Conservation (phyloP, 73 alveolate genomes). For the Symbiodinium pilosum region DNA sequence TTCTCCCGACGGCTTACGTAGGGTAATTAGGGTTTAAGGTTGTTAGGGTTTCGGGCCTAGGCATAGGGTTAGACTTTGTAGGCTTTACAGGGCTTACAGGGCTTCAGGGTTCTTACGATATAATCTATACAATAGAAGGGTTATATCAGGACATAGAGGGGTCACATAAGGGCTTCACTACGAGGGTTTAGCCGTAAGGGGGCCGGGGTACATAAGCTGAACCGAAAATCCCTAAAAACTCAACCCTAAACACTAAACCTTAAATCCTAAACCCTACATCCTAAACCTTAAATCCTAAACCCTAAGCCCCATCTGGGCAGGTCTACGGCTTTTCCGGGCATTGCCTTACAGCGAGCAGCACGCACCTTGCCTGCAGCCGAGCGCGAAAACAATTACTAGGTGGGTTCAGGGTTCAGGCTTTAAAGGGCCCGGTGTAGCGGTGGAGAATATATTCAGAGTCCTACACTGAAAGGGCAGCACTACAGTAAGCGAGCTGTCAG, state of each 20-base stretch:
- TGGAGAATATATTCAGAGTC: no score
- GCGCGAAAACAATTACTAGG: not conserved
- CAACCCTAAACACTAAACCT: not conserved
- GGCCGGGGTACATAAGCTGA: no score
- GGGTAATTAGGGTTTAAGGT: not conserved
- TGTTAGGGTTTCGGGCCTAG: not conserved
- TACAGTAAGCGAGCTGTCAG: no score
- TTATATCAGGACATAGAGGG: no score
- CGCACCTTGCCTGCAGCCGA: not conserved
- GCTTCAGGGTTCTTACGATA: no score
- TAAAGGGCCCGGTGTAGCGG: no score
- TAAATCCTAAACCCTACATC: not conserved
- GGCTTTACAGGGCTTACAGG: not conserved
- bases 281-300: not conserved
- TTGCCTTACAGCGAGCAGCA: slow-evolving; percentile 55
- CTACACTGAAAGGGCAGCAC: no score
- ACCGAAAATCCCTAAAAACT: no score
- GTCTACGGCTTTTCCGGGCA: slow-evolving; percentile 54
- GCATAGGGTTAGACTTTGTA: not conserved
- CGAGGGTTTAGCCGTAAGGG: no score
- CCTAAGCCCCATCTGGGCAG: not conserved
- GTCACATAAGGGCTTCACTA: no score
- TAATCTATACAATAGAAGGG: no score
- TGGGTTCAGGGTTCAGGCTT: not conserved
- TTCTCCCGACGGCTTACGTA: not conserved